These are phyloP conservation scores for Datura wrightii DNA, from an alignment of 257 asterid genomes.

Conservation along the genomic window DNA sequence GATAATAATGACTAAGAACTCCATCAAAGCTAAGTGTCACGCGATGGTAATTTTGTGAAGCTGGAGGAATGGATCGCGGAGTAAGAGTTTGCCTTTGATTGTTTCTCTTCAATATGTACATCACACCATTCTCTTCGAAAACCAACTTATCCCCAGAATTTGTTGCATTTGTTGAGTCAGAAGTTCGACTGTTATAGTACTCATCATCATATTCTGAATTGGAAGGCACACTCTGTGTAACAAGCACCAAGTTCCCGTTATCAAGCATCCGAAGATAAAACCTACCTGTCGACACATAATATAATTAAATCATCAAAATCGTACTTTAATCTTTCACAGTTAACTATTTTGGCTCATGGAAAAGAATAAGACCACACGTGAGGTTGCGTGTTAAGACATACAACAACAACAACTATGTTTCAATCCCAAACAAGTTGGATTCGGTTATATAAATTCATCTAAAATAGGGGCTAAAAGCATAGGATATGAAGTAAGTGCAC, in stretches of 20 bases:
- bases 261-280: conserved; percentile 49
- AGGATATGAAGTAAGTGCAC: too few relatives aligned
- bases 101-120: conserved; percentile 40
- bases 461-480: background rate
- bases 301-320: background rate
- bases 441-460: background rate
- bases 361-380: background rate
- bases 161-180: conserved; percentile 31
- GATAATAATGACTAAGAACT: conserved; percentile 48
- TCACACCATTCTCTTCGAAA: conserved; percentile 41
- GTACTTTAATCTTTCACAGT: background rate
- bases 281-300: conserved; percentile 39
- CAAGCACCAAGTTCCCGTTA: conserved; percentile 47
- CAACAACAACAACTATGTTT: background rate
- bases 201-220: conserved; percentile 43
- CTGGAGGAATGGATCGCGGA: conserved; percentile 22
- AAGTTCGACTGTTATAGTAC: conserved; percentile 46
- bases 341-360: too few relatives aligned
- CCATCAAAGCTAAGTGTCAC: conserved; percentile 59
- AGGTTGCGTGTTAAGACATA: background rate
- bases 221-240: conserved; percentile 35
- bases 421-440: too few relatives aligned
- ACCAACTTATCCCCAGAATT: conserved; percentile 45
- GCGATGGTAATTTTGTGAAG: conserved; percentile 46
- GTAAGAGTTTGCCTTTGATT: conserved; percentile 30